These are phyloP conservation scores for Trichosanthes truncata DNA, from an alignment of 306 rosid genomes.

Conservation along the genomic window DNA sequence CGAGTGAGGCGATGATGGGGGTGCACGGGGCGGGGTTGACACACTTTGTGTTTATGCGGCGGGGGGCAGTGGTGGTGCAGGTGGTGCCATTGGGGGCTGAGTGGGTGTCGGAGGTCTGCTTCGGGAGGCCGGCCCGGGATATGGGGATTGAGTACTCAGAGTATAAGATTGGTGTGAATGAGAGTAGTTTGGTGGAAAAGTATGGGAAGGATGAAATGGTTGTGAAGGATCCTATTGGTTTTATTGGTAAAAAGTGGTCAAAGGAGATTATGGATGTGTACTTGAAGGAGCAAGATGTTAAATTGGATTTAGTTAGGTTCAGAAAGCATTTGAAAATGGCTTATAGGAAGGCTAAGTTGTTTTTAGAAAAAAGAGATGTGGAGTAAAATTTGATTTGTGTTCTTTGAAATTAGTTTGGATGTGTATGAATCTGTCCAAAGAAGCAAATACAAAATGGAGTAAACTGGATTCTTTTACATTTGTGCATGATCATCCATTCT, in stretches of 20 bases:
- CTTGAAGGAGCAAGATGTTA: slow-evolving; percentile 28
- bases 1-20: slow-evolving; percentile 38
- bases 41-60: slow-evolving; percentile 25
- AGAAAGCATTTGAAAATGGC: slow-evolving; percentile 15
- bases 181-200: slow-evolving; percentile 32
- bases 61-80: slow-evolving; percentile 22
- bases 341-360: slow-evolving; percentile 15
- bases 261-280: slow-evolving; percentile 19
- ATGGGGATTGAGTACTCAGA: slow-evolving; percentile 24
- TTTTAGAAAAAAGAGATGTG: neutral
- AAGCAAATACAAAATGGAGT: no score
- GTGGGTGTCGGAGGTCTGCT: slow-evolving; percentile 19
- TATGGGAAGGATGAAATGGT: slow-evolving; percentile 15
- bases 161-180: slow-evolving; percentile 24
- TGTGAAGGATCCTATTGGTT: slow-evolving; percentile 14
- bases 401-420: no score
- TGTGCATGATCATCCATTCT: no score
- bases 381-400: neutral
- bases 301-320: slow-evolving; percentile 24
- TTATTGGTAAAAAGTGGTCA: slow-evolving; percentile 14
- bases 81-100: slow-evolving; percentile 33
- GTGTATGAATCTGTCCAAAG: no score
- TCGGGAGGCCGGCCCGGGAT: slow-evolving; percentile 15
- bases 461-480: no score
- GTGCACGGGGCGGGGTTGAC: slow-evolving; percentile 38